phyloP scores from a whole-genome alignment of 306 rosid species.

The Cicer chorassanicum region DNA sequence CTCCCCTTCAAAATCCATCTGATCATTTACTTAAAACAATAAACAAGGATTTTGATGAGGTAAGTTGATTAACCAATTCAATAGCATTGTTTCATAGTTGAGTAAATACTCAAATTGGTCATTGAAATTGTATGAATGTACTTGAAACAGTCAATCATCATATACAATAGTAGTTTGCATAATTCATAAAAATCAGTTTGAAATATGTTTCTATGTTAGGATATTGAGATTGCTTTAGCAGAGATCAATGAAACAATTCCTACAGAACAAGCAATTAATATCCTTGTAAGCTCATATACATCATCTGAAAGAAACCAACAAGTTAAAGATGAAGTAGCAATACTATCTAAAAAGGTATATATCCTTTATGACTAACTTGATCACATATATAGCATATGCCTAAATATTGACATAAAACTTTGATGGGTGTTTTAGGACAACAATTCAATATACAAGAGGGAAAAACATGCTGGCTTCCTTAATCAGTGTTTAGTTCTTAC shows the following conservation, averaged over 20 bases:
- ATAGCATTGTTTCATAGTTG: background rate
- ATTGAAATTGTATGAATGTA: too few relatives aligned
- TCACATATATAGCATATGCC: too few relatives aligned
- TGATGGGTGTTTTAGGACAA: conserved; percentile 40
- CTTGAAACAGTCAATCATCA: background rate
- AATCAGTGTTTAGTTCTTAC: conserved; percentile 64
- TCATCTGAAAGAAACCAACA: conserved; percentile 48
- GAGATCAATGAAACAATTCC: conserved; percentile 34
- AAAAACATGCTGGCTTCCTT: conserved; percentile 58
- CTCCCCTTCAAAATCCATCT: conserved; percentile 68
- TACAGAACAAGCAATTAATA: conserved; percentile 42
- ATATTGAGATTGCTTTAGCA: conserved; percentile 44
- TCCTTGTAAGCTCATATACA: conserved; percentile 43
- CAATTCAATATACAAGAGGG: conserved; percentile 45
- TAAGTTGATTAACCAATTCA: conserved; percentile 19
- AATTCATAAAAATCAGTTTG: background rate
- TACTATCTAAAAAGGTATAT: conserved; percentile 39
- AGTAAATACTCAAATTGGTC: too few relatives aligned
- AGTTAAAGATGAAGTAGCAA: conserved; percentile 39
- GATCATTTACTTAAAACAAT: conserved; percentile 77
- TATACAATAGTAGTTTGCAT: background rate
- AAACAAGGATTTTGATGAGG: conserved; percentile 80
- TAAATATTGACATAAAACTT: background rate
- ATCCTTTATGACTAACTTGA: background rate
- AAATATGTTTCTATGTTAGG: conserved; percentile 40